These are phyloP conservation scores for Colletotrichum lupini DNA, from an alignment of 2,329 filamentous ascomycete genomes.

Conservation along the genomic window DNA sequence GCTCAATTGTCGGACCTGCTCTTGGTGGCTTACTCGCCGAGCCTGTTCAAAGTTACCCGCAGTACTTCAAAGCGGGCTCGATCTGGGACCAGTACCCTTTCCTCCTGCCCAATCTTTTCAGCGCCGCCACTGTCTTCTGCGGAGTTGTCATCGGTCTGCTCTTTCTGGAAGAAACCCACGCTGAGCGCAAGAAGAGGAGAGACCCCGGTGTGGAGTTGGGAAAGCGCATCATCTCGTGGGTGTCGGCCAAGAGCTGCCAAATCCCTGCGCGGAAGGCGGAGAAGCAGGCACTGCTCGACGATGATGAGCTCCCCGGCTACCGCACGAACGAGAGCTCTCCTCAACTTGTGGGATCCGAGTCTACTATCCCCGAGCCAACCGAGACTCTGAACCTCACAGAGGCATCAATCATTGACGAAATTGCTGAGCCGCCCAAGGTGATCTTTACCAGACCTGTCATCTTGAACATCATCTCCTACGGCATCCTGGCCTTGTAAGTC, in stretches of 20 bases:
- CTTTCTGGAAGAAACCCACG: conserved; percentile 95
- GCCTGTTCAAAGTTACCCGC: conserved; percentile 85
- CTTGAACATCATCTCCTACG: conserved; percentile 89
- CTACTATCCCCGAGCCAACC: conserved; percentile 42
- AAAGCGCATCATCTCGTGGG: conserved; percentile 69
- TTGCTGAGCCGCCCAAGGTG: conserved; percentile 46
- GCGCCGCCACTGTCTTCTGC: conserved; percentile 79
- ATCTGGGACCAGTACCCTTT: conserved; percentile 92
- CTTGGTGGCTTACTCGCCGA: conserved; percentile 91
- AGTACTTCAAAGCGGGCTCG: conserved; percentile 75
- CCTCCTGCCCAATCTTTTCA: conserved; percentile 91
- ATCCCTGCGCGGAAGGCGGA: conserved; percentile 56
- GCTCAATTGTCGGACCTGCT: conserved; percentile 90
- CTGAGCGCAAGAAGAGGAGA: conserved; percentile 78
- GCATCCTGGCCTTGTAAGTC: conserved; percentile 93
- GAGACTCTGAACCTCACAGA: conserved; percentile 48
- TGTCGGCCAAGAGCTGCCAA: conserved; percentile 51
- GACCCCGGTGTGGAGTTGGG: conserved; percentile 85
- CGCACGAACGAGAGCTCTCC: conserved; percentile 69
- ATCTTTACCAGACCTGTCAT: conserved; percentile 88
- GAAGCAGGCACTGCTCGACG: conserved; percentile 72
- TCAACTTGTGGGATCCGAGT: conserved; percentile 50
- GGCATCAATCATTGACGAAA: conserved; percentile 4
- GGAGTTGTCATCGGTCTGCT: conserved; percentile 83
- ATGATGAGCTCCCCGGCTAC: conserved; percentile 76